Conservation (phyloP, 2,329 filamentous ascomycete species). For the Cercospora nicotianae region DNA sequence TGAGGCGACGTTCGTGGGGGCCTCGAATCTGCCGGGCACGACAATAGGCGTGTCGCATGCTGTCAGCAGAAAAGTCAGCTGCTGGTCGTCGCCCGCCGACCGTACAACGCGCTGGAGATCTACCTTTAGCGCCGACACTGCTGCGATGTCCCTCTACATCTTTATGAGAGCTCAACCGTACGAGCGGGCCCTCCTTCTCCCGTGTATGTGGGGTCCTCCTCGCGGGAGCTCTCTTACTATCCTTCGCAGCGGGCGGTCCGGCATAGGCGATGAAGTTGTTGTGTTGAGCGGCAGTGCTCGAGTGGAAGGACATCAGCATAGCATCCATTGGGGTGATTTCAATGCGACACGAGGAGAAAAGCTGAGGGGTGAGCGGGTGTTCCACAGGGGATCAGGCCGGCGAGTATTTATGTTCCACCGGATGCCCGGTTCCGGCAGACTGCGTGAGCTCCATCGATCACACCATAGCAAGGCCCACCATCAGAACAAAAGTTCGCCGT, state of each 20-base stretch:
- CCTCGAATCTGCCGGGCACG: background rate
- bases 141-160: background rate
- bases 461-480: background rate
- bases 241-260: background rate
- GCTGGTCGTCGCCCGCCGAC: background rate
- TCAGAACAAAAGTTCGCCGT: background rate
- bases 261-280: background rate
- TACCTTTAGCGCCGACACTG: background rate
- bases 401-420: background rate
- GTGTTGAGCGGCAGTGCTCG: background rate
- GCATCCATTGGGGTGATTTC: background rate
- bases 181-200: constrained; percentile 1
- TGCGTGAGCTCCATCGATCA: background rate
- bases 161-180: background rate
- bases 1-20: background rate
- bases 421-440: background rate
- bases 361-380: background rate
- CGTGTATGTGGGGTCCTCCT: background rate
- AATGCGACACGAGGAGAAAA: background rate
- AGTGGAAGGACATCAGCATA: background rate
- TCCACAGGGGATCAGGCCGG: background rate
- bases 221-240: background rate
- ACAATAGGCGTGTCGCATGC: background rate
- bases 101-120: background rate
- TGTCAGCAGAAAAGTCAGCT: background rate